Evolutionary conservation across 139 green algal genomes (phyloP).

Genomic region (Haematococcus lacustris): DNA sequence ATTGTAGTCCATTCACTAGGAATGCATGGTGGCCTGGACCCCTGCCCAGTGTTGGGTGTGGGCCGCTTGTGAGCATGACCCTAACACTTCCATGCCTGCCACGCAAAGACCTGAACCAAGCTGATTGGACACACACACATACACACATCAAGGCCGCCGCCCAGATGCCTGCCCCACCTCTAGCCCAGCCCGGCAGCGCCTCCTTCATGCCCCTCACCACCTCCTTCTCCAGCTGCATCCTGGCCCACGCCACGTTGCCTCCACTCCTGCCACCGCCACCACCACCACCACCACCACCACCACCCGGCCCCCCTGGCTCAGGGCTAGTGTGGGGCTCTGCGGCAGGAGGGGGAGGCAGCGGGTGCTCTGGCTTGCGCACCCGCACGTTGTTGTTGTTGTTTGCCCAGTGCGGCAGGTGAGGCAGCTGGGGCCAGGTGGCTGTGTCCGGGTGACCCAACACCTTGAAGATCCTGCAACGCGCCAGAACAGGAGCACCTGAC

Average conservation of each 20-base stretch:
- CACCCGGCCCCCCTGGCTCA: background rate
- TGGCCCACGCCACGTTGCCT: background rate
- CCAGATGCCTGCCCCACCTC: background rate
- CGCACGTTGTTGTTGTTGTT: slow-evolving; percentile 20
- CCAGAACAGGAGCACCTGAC: no score
- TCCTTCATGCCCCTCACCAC: background rate
- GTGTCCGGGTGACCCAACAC: slow-evolving; percentile 48
- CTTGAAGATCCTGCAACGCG: slow-evolving; percentile 41
- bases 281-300: background rate
- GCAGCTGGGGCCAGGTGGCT: slow-evolving; percentile 40
- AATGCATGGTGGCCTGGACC: no score
- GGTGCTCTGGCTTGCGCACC: slow-evolving; percentile 3
- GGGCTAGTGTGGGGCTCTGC: background rate
- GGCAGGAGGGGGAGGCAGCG: background rate
- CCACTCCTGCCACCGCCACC: background rate
- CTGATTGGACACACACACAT: background rate
- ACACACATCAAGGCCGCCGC: background rate
- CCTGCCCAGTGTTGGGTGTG: no score
- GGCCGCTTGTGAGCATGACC: background rate
- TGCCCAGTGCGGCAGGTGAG: slow-evolving; percentile 1
- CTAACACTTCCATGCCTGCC: background rate
- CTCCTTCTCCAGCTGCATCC: background rate
- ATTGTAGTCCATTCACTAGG: no score
- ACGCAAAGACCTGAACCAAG: background rate
- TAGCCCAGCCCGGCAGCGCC: no score